phyloP scores from a whole-genome alignment of 305 asterid species.

The Petunia hybrid region DNA sequence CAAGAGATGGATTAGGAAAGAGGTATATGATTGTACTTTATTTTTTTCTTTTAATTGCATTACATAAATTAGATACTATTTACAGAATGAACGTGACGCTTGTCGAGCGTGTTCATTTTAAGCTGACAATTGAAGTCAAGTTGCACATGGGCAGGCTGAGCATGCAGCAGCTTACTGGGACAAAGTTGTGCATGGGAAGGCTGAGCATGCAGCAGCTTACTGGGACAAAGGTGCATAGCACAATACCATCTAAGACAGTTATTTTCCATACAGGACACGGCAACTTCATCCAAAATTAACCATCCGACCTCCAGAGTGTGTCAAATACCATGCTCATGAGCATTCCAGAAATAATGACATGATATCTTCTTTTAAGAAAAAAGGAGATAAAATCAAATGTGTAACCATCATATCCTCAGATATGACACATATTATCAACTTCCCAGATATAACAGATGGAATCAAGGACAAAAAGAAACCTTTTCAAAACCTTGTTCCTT shows the following conservation, averaged over 20 bases:
- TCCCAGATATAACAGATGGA: not conserved
- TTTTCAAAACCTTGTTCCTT: no score
- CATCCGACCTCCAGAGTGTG: not conserved
- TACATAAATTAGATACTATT: no score
- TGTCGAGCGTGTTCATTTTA: not conserved
- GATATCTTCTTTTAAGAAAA: not conserved
- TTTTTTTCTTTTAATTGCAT: no score
- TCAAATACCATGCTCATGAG: not conserved
- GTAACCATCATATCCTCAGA: not conserved
- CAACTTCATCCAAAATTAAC: not conserved
- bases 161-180: not conserved
- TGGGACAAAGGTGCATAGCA: not conserved
- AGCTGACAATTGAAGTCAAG: not conserved
- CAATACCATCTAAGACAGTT: not conserved
- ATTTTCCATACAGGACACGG: not conserved
- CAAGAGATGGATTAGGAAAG: no score
- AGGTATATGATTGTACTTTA: no score
- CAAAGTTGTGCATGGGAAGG: not conserved
- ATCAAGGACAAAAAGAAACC: not conserved
- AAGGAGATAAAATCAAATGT: not conserved
- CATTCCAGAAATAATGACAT: not conserved
- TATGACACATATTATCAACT: not conserved
- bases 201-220: not conserved
- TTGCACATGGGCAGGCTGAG: not conserved
- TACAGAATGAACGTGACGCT: not conserved